These are phyloP conservation scores for Apiospora kogelbergensis DNA, from an alignment of 2,329 filamentous ascomycete genomes.

Conservation along the genomic window DNA sequence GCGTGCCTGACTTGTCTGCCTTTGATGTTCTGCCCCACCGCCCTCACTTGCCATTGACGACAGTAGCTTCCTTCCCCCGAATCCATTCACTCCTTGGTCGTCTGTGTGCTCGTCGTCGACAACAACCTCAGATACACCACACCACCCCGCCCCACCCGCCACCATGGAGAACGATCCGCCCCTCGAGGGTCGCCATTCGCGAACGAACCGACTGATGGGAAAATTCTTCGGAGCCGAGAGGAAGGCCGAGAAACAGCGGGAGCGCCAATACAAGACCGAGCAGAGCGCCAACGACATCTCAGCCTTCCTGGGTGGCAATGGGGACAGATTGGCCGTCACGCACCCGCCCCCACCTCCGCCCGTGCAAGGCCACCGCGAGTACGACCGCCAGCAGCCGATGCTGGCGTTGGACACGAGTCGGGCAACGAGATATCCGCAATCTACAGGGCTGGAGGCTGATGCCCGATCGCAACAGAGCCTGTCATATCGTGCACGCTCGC, in stretches of 20 bases:
- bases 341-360: conserved; percentile 45
- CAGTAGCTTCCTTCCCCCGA: neutral
- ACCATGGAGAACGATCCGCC: conserved; percentile 32
- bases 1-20: neutral
- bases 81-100: neutral
- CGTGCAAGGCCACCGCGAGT: conserved; percentile 29
- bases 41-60: conserved; percentile 5
- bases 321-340: conserved; percentile 55
- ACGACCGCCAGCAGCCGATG: conserved; percentile 35
- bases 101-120: neutral
- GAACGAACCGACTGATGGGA: conserved; percentile 56
- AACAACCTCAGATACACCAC: neutral
- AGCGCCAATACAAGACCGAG: conserved; percentile 33
- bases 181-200: conserved; percentile 26
- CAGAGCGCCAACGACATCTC: conserved; percentile 52
- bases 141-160: neutral
- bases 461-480: conserved; percentile 44
- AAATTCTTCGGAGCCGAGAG: conserved; percentile 55
- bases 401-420: conserved; percentile 55
- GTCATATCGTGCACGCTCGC: conserved; percentile 40
- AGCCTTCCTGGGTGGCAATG: conserved; percentile 58
- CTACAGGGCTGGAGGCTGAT: conserved; percentile 50
- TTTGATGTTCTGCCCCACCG: conserved; percentile 1
- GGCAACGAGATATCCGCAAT: conserved; percentile 56
- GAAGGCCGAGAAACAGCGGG: conserved; percentile 32